Evolutionary conservation across 2,329 filamentous ascomycete species (phyloP).

Genomic region (Colletotrichum liriopes): DNA sequence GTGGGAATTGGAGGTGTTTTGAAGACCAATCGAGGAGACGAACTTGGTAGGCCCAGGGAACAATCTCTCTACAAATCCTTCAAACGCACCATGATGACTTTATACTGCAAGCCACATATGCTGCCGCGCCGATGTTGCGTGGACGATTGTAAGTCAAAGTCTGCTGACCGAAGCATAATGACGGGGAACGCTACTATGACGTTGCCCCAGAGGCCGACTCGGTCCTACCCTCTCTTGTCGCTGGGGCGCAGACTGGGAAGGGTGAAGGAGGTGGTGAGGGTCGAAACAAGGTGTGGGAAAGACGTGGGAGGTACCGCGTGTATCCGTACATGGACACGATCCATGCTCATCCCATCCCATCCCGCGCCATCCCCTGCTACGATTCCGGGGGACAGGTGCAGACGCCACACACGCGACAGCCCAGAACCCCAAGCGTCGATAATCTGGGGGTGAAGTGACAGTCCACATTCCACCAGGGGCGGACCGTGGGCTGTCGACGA

Average conservation of each 20-base stretch:
- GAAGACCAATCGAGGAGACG: background rate
- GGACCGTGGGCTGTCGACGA: background rate
- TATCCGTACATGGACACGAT: constrained; percentile 18
- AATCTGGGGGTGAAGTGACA: constrained; percentile 31
- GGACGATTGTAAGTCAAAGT: constrained; percentile 16
- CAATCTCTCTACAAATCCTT: background rate
- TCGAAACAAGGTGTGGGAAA: constrained; percentile 24
- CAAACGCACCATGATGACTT: constrained; percentile 29
- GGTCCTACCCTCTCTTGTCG: constrained; percentile 34
- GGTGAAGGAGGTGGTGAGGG: background rate
- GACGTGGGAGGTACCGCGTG: constrained; percentile 2
- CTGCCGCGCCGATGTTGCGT: background rate
- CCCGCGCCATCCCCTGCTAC: background rate
- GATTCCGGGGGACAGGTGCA: constrained; percentile 5
- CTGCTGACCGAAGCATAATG: constrained; percentile 17
- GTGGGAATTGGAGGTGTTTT: background rate
- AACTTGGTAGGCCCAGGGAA: background rate
- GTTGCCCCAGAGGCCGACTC: constrained; percentile 37
- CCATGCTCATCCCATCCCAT: constrained; percentile 9
- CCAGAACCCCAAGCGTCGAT: constrained; percentile 15
- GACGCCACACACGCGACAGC: constrained; percentile 33
- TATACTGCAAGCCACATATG: constrained; percentile 34
- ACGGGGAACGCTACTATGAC: constrained; percentile 34
- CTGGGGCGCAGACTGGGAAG: constrained; percentile 36
- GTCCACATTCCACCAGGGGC: background rate